Conservation (phyloP, 192 early-diverging fungal species). For the Chytriomyces sp. region DNA sequence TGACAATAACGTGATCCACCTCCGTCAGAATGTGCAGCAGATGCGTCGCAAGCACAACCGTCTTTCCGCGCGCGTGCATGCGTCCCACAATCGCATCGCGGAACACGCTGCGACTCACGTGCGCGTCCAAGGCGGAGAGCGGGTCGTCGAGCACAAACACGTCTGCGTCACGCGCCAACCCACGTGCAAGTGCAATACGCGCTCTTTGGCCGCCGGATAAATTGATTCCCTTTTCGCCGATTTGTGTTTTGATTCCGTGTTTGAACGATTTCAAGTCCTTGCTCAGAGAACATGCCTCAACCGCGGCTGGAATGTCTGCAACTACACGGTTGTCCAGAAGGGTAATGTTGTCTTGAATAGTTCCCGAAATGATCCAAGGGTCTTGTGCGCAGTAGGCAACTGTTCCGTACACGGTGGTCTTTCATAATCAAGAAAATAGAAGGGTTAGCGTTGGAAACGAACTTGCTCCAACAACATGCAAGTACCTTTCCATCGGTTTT, state of each 20-base stretch:
- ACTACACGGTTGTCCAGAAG: conserved; percentile 1
- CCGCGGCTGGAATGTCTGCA: conserved; percentile 26
- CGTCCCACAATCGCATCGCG: conserved; percentile 59
- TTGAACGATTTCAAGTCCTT: conserved; percentile 76
- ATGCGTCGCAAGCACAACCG: conserved; percentile 49
- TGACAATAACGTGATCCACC: conserved; percentile 41
- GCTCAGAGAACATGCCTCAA: conserved; percentile 75
- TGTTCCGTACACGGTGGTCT: conserved; percentile 27
- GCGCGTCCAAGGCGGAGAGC: conserved; percentile 50
- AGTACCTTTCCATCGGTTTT: conserved; percentile 47
- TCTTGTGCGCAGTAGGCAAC: conserved; percentile 42
- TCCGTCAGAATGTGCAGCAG: conserved; percentile 40
- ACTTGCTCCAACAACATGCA: background rate
- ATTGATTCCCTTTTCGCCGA: conserved; percentile 90
- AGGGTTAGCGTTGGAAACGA: background rate
- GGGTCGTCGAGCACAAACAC: conserved; percentile 73
- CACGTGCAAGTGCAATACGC: conserved; percentile 64
- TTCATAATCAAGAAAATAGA: background rate
- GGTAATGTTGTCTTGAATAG: conserved; percentile 76
- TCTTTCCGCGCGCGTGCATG: conserved; percentile 22
- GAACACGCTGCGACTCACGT: conserved; percentile 68
- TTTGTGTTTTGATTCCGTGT: conserved; percentile 84
- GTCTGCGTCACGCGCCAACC: conserved; percentile 62
- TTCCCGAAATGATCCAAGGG: conserved; percentile 49
- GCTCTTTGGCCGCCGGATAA: conserved; percentile 93